Base-by-base conservation (phyloP, 2,329 filamentous ascomycete species). In the Eutypella sp. region DNA sequence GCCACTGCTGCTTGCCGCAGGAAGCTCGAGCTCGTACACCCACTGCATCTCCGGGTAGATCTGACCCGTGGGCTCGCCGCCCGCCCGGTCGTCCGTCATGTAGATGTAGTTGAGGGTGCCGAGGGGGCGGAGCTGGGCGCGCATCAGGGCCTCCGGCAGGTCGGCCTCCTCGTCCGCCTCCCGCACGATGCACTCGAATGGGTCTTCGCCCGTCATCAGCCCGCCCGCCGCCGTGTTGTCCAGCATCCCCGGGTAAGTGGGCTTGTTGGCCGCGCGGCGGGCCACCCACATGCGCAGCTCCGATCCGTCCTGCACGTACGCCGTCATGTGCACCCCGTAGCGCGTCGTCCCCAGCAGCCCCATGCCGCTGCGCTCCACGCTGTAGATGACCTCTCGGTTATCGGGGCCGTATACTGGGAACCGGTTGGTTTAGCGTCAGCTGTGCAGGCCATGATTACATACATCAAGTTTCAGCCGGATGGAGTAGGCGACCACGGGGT, bases 141-240 rank as follows among this genome's bases (percentile, higher is more conserved):
- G 78, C 41, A 96, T 83, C 7, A 92, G 58, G 0, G 76, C 70
- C 47, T 84, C 86, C 0, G 87, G 78, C 18, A 99, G 69, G 31
- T 83, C 87, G 1, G 93, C 95, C 64, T 99, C 93, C 68, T 99
- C 93, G 52, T 84, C 84, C 3, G 85, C 85, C 67, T 99, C 93
- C 44, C 92, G 81, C 18, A 96, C 76, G 43, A 96, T 70, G 63
- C 86, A 89, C 61, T 92, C 89, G 41, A 90, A 85, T 0, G 88
- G 86, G 19, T 76, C 76, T 64, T 96, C 91, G 13, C 84, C 86
- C 0, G 88, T 87, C 63, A 85, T 83, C 55, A 97, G 83, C 0
- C 89, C 79, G n/a, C 79, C 79, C 0, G 91, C 93, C 6, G 95
- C 93, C 2, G 90, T 90, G 65, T 97, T 99, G 67, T 99, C 93